These are phyloP conservation scores for Coccinonectria pachysandricola DNA, from an alignment of 2,329 filamentous ascomycete genomes.

Conservation along the genomic window DNA sequence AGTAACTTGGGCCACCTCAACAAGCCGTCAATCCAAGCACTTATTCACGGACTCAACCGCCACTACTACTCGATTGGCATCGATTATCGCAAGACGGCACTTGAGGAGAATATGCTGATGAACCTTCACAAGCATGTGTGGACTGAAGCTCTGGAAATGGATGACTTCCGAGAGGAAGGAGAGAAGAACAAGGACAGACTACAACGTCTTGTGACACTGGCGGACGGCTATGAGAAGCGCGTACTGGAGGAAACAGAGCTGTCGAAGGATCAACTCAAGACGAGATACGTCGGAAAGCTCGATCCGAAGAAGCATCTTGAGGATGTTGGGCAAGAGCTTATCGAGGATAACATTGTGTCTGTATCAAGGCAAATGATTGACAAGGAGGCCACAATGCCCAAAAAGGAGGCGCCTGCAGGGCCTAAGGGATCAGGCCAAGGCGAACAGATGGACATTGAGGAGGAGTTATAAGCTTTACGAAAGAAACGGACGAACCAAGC, in stretches of 20 bases:
- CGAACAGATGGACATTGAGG: constrained; percentile 62
- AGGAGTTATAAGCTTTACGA: constrained; percentile 32
- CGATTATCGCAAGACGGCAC: constrained; percentile 92
- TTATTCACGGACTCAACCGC: constrained; percentile 94
- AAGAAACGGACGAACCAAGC: constrained; percentile 9
- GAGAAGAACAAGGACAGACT: constrained; percentile 79
- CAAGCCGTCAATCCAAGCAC: constrained; percentile 98
- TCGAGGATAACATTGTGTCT: constrained; percentile 98
- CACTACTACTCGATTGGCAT: constrained; percentile 99
- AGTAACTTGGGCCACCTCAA: constrained; percentile 97
- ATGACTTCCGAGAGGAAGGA: constrained; percentile 81
- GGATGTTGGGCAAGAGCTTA: constrained; percentile 89
- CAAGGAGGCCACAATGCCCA: constrained; percentile 91
- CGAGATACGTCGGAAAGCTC: constrained; percentile 95
- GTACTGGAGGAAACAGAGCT: constrained; percentile 98
- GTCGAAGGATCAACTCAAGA: constrained; percentile 96
- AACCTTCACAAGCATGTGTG: constrained; percentile 99
- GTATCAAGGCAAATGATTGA: constrained; percentile 99
- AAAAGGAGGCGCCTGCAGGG: constrained; percentile 43
- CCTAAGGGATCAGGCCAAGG: constrained; percentile 42
- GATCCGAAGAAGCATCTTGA: constrained; percentile 99
- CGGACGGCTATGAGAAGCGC: constrained; percentile 95
- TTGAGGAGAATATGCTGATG: constrained; percentile 99
- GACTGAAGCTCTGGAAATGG: constrained; percentile 96
- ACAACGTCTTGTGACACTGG: constrained; percentile 76